Conservation (phyloP, 805 yeast genomes). For the Zygosaccharomyces lentus region DNA sequence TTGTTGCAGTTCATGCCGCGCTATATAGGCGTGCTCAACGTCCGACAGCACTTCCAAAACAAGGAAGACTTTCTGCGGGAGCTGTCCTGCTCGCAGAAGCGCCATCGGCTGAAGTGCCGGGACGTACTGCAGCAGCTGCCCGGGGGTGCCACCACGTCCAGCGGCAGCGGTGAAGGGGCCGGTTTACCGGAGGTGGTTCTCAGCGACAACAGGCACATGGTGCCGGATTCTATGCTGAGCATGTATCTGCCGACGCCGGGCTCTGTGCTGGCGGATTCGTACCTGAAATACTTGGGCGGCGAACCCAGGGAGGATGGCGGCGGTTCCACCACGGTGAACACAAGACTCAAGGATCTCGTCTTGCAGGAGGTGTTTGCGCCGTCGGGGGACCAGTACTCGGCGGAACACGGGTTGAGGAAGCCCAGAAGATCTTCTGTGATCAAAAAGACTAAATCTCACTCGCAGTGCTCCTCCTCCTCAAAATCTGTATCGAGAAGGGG, state of each 20-base stretch:
- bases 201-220: conserved; percentile 87
- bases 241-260: conserved; percentile 49
- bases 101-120: conserved; percentile 8
- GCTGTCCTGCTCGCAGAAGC: conserved; percentile 10
- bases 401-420: neutral
- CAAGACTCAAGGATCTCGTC: conserved; percentile 66
- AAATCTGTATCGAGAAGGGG: conserved; percentile 23
- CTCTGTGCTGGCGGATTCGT: conserved; percentile 32
- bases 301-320: conserved; percentile 19
- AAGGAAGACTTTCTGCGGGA: conserved; percentile 26
- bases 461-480: conserved; percentile 9
- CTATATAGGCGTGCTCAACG: conserved; percentile 91
- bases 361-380: conserved; percentile 62
- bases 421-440: conserved; percentile 10
- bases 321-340: conserved; percentile 61
- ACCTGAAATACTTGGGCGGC: conserved; percentile 25
- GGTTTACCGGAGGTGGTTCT: conserved; percentile 65
- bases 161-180: conserved; percentile 1
- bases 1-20: conserved; percentile 83
- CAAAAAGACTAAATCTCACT: conserved; percentile 8
- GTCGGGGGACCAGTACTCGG: conserved; percentile 6
- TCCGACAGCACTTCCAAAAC: conserved; percentile 57
- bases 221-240: conserved; percentile 74
- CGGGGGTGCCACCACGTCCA: conserved; percentile 1
- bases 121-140: conserved; percentile 6